Base-by-base conservation (phyloP, 2,329 filamentous ascomycete species). In the Phoma sp. region DNA sequence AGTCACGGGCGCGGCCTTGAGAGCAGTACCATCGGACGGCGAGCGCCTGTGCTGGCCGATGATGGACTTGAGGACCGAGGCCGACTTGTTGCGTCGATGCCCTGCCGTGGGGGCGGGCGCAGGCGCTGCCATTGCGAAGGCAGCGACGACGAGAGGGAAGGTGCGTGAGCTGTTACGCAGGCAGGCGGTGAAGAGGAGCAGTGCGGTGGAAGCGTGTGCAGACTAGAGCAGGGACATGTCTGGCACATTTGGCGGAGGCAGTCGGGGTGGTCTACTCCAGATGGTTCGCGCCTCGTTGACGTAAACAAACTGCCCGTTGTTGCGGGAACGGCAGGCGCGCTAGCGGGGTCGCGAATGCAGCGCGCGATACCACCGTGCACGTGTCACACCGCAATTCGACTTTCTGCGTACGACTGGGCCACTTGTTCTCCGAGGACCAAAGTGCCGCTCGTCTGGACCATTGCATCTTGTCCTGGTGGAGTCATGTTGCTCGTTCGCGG, bases 1-100 rank as follows among this genome's bases (percentile, higher is more conserved):
- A 39, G 19, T 58, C 21, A 63, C 58, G 6, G 63, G 49, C 25
- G 65, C 55, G 38, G 62, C 61, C 40, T 58, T 69, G 47, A 74
- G 65, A 39, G 65, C 62, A 41, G 69, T 68, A 47, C 73, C 73
- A 12, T 75, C 75, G 22, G 78, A 81, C 39, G 78, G 77, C 56
- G 79, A 78, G 45, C 80, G 78, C 62, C 78, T 80, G 65, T 83
- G 78, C 45, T 81, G 74, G 19, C 77, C 75, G 62, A 85, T 80
- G 51, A 85, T 79, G 19, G 82, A 81, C 66, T 80, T 82, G 57
- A 86, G 74, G 39, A 74, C 65, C 43, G 70, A 65, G 38, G 81
- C 74, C 52, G 75, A 77, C 62, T 75, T 76, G 68, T 76, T 74
- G 53, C 75, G 74, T 49, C 70, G 63, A 53, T 77, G 74, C 36